Evolutionary conservation across 1,284 basidiomycete species (phyloP).

Genomic region (Mycosarcoma mackinlayi): DNA sequence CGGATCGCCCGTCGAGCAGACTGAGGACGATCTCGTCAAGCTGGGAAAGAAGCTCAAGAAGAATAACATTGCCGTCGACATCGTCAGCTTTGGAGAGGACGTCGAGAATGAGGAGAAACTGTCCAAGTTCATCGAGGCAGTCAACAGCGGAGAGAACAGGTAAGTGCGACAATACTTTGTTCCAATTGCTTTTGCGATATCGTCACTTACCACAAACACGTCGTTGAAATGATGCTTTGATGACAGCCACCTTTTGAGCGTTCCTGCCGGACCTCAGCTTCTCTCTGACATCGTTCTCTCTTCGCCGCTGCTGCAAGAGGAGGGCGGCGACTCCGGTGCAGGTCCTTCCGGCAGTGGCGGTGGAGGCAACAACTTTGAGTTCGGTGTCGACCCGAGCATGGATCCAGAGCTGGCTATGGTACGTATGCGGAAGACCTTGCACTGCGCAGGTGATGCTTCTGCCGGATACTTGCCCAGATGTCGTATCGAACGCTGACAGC

Average conservation of each 20-base stretch:
- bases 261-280: constrained; percentile 80
- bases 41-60: constrained; percentile 98
- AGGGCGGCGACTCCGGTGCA: constrained; percentile 72
- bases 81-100: constrained; percentile 78
- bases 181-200: too few relatives aligned
- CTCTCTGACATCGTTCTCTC: constrained; percentile 85
- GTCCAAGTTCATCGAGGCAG: constrained; percentile 80
- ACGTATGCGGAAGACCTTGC: constrained; percentile 34
- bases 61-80: constrained; percentile 96
- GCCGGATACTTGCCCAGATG: constrained; percentile 2
- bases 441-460: neutral
- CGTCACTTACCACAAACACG: neutral
- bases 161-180: too few relatives aligned
- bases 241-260: constrained; percentile 77
- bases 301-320: constrained; percentile 85
- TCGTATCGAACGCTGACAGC: constrained; percentile 21
- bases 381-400: constrained; percentile 90
- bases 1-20: constrained; percentile 76
- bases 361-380: constrained; percentile 74
- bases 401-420: constrained; percentile 99
- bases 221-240: too few relatives aligned
- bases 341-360: constrained; percentile 63
- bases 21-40: constrained; percentile 71
- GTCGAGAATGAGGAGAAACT: constrained; percentile 75
- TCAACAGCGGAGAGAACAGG: constrained; percentile 84